phyloP scores from a whole-genome alignment of 345 rosid genomes.

The Limnanthes douglasii region DNA sequence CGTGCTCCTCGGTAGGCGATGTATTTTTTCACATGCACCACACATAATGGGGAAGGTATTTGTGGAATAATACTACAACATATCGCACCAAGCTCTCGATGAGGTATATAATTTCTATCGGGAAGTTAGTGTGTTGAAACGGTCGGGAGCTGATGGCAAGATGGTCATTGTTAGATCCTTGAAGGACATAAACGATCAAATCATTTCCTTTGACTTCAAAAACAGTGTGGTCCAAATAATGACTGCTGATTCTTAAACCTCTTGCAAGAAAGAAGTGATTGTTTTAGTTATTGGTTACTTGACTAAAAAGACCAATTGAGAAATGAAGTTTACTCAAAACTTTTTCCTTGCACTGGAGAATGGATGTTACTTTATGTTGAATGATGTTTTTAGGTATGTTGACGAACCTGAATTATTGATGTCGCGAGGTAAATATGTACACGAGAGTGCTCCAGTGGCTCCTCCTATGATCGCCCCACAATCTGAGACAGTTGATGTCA shows the following conservation, averaged over 20 bases:
- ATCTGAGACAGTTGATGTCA: neutral
- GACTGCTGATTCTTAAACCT: slow-evolving; percentile 59
- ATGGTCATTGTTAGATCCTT: slow-evolving; percentile 53
- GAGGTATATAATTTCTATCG: slow-evolving; percentile 49
- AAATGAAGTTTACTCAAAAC: slow-evolving; percentile 46
- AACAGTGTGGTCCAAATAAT: slow-evolving; percentile 40
- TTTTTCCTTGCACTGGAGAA: slow-evolving; percentile 78
- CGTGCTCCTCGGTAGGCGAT: too few relatives aligned
- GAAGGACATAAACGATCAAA: slow-evolving; percentile 53
- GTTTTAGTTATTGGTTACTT: slow-evolving; percentile 65
- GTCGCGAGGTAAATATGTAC: slow-evolving; percentile 13
- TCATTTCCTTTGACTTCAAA: slow-evolving; percentile 36
- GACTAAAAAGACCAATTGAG: slow-evolving; percentile 26
- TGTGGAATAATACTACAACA: slow-evolving; percentile 45
- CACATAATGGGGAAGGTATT: slow-evolving; percentile 50
- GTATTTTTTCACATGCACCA: slow-evolving; percentile 26
- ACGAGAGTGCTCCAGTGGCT: slow-evolving; percentile 13
- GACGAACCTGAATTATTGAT: slow-evolving; percentile 14
- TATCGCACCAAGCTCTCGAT: slow-evolving; percentile 27
- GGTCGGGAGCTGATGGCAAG: slow-evolving; percentile 40
- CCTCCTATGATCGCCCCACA: slow-evolving; percentile 1
- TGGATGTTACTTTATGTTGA: slow-evolving; percentile 61
- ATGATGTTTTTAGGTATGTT: slow-evolving; percentile 60
- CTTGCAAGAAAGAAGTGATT: slow-evolving; percentile 36
- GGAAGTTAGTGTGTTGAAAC: slow-evolving; percentile 45